These are phyloP conservation scores for Penicillium griseofulvum DNA, from an alignment of 2,329 filamentous ascomycete genomes.

Conservation along the genomic window DNA sequence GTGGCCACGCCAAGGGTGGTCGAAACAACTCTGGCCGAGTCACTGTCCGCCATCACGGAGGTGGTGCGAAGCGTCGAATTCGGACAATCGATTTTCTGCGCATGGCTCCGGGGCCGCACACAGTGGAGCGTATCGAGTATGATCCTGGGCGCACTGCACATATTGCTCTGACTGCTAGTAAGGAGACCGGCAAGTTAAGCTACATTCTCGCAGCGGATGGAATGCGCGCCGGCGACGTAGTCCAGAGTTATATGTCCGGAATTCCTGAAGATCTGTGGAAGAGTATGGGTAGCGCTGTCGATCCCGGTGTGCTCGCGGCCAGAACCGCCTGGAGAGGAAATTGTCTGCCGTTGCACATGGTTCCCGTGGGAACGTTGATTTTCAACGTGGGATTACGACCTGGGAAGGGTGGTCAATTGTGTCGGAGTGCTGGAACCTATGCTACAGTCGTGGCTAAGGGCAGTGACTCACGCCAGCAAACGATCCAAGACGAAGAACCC, in stretches of 20 bases:
- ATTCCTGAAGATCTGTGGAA: slow-evolving; percentile 83
- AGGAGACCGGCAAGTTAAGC: slow-evolving; percentile 70
- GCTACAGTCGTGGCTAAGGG: slow-evolving; percentile 88
- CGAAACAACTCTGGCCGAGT: slow-evolving; percentile 83
- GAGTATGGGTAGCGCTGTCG: slow-evolving; percentile 87
- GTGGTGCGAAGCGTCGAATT: slow-evolving; percentile 88
- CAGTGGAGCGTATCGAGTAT: slow-evolving; percentile 92
- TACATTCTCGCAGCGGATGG: slow-evolving; percentile 97
- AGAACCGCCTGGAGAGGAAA: slow-evolving; percentile 94
- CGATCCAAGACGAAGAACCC: slow-evolving; percentile 55
- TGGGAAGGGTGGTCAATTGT: slow-evolving; percentile 78
- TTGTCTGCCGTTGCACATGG: slow-evolving; percentile 91
- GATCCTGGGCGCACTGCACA: slow-evolving; percentile 92
- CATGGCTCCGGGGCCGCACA: slow-evolving; percentile 72
- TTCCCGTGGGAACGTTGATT: slow-evolving; percentile 88
- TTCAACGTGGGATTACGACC: slow-evolving; percentile 80
- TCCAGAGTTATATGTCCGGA: slow-evolving; percentile 87
- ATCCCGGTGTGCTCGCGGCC: slow-evolving; percentile 92
- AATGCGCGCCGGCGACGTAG: slow-evolving; percentile 82
- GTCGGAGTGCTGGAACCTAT: slow-evolving; percentile 89
- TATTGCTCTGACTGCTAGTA: slow-evolving; percentile 78
- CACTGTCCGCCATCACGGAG: slow-evolving; percentile 87
- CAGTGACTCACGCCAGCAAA: slow-evolving; percentile 54
- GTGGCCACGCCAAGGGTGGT: slow-evolving; percentile 88
- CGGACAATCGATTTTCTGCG: slow-evolving; percentile 87